These are phyloP conservation scores for Clathrus columnatus DNA, from an alignment of 768 basidiomycete species.

Conservation along the genomic window DNA sequence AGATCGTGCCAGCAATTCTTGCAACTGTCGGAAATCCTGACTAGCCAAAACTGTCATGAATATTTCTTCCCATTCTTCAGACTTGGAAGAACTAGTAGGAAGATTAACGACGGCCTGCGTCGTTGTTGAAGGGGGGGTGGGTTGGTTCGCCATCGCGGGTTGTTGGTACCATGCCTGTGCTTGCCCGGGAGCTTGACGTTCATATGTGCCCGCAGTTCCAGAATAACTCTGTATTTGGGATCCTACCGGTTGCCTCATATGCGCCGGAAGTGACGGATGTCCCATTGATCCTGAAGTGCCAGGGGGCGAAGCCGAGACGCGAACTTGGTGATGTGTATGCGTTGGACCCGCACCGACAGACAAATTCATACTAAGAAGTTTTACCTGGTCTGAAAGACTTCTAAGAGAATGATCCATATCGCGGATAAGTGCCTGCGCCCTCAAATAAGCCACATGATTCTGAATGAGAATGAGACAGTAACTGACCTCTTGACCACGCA, in stretches of 20 bases:
- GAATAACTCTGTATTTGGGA: slow-evolving; percentile 28
- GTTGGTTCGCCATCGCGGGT: slow-evolving; percentile 23
- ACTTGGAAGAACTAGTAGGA: slow-evolving; percentile 44
- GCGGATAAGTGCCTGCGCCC: slow-evolving; percentile 54
- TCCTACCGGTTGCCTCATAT: slow-evolving; percentile 28
- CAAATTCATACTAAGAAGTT: slow-evolving; percentile 59
- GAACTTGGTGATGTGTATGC: slow-evolving; percentile 29
- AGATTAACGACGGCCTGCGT: slow-evolving; percentile 25
- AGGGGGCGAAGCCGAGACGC: slow-evolving; percentile 11
- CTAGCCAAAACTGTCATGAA: slow-evolving; percentile 70
- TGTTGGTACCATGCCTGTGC: slow-evolving; percentile 22
- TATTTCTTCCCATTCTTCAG: slow-evolving; percentile 79
- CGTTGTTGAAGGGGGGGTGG: slow-evolving; percentile 21
- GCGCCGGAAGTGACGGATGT: slow-evolving; percentile 17
- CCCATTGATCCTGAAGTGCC: slow-evolving; percentile 15
- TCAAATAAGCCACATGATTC: slow-evolving; percentile 12
- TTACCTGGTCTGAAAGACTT: slow-evolving; percentile 70
- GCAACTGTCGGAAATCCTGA: slow-evolving; percentile 66
- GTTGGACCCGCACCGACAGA: slow-evolving; percentile 20
- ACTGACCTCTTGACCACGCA: slow-evolving; percentile 71
- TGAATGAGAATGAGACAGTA: background rate
- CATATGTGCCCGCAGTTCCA: slow-evolving; percentile 12
- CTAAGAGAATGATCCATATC: slow-evolving; percentile 76
- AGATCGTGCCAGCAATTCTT: slow-evolving; percentile 62
- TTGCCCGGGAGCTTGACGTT: slow-evolving; percentile 26